These are phyloP conservation scores for Fusarium albidum DNA, from an alignment of 2,329 filamentous ascomycete species.

Conservation along the genomic window DNA sequence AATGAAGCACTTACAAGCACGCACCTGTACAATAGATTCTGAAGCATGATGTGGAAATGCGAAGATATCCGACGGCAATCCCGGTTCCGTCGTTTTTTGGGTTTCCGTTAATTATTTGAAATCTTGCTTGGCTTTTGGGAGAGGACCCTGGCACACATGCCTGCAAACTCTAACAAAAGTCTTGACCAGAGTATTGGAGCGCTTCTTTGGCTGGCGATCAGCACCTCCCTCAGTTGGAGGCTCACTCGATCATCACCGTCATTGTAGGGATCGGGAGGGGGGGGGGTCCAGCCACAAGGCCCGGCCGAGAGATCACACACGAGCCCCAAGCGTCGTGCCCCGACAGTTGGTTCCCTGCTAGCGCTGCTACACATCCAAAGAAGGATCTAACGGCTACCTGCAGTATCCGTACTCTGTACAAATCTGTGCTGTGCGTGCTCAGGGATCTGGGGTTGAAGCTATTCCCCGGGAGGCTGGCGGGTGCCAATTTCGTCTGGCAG, in stretches of 20 bases:
- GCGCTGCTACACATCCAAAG: neutral
- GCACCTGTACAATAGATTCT: conserved; percentile 25
- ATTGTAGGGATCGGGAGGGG: neutral
- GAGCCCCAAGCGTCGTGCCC: neutral
- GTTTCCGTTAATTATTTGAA: no score
- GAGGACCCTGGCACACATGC: no score
- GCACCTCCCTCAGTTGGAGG: neutral
- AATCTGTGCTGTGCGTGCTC: no score
- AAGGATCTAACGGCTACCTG: conserved; percentile 26
- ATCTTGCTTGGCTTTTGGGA: no score
- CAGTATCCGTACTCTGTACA: no score
- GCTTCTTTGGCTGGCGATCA: conserved; percentile 21
- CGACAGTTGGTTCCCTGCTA: conserved; percentile 5
- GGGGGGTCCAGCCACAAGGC: neutral
- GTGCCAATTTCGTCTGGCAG: conserved; percentile 8
- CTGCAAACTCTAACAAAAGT: neutral
- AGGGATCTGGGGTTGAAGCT: conserved; percentile 1
- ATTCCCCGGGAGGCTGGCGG: neutral
- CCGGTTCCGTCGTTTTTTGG: neutral
- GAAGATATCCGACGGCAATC: neutral
- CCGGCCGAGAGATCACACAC: neutral
- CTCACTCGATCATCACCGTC: neutral
- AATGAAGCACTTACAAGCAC: conserved; percentile 19
- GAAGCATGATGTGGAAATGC: conserved; percentile 8
- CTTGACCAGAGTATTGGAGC: conserved; percentile 26